Conservation (phyloP, 78 protist species). For the Dictyostelium brefeldianum region DNA sequence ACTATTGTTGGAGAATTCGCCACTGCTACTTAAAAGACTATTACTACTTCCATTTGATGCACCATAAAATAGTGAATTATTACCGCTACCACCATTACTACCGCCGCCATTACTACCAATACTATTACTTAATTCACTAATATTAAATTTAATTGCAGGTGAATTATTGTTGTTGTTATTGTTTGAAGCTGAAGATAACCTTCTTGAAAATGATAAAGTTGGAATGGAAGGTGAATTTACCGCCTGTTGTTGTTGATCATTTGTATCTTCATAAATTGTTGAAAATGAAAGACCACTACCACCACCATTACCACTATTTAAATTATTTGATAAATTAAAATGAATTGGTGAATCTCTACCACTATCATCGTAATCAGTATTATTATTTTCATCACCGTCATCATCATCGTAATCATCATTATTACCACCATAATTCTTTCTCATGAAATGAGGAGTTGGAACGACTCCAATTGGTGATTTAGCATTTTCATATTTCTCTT, state of each 20-base stretch:
- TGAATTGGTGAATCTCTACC: slow-evolving; percentile 25
- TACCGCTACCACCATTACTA: too few relatives aligned
- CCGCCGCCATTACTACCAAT: background rate
- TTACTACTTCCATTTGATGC: background rate
- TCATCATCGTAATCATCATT: background rate
- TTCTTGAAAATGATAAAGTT: background rate
- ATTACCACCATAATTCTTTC: background rate
- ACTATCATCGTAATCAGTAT: background rate
- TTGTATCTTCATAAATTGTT: background rate
- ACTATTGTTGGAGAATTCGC: background rate
- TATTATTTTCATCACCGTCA: background rate
- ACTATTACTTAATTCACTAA: background rate
- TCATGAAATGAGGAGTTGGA: background rate
- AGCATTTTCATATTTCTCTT: background rate
- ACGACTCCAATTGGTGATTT: background rate
- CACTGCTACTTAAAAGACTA: background rate
- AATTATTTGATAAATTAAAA: background rate
- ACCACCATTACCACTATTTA: background rate
- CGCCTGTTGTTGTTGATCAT: too few relatives aligned
- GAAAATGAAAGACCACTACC: background rate
- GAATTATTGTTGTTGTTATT: background rate
- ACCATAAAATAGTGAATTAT: background rate
- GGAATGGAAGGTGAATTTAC: background rate
- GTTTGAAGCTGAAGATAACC: background rate
- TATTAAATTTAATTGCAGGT: background rate